Percentiles rank a stretch among this genome's conserved stretches.
These are phyloP conservation scores for Elasticomyces elasticus DNA, from an alignment of 495 filamentous ascomycete genomes.

Conservation along the genomic window DNA sequence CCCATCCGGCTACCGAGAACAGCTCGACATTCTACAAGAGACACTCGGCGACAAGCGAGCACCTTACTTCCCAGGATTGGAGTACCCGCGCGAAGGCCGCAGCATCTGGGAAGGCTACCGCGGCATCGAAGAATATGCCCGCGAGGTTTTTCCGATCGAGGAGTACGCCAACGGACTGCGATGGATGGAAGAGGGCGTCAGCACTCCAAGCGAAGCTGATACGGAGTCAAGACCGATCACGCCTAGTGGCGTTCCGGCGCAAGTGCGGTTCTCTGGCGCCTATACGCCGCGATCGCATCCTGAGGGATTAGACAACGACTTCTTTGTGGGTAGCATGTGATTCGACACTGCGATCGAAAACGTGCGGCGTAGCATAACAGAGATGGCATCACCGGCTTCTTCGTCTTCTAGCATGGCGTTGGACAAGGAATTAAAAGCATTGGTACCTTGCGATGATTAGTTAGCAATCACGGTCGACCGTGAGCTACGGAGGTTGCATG, in stretches of 20 bases:
- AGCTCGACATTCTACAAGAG: constrained; percentile 61
- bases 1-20: constrained; percentile 79
- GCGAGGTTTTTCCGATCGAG: constrained; percentile 89
- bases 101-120: constrained; percentile 84
- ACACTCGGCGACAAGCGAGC: constrained; percentile 53
- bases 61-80: constrained; percentile 57
- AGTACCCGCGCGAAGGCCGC: constrained; percentile 60
- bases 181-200: constrained; percentile 65
- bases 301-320: constrained; percentile 11
- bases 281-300: constrained; percentile 22
- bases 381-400: neutral
- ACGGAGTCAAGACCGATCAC: constrained; percentile 14
- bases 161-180: constrained; percentile 85
- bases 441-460: neutral
- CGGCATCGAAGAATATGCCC: constrained; percentile 88
- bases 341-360: neutral
- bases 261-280: constrained; percentile 6
- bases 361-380: neutral
- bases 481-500: no score
- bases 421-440: neutral
- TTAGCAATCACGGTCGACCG: no score
- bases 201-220: constrained; percentile 5
- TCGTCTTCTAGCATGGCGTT: neutral
- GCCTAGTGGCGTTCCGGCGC: constrained; percentile 2
- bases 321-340: constrained; percentile 19